A percentile compares a stretch with the other conserved stretches of the same genome.
Conservation (phyloP, 768 basidiomycete genomes). For the Asterophora lycoperdoides region DNA sequence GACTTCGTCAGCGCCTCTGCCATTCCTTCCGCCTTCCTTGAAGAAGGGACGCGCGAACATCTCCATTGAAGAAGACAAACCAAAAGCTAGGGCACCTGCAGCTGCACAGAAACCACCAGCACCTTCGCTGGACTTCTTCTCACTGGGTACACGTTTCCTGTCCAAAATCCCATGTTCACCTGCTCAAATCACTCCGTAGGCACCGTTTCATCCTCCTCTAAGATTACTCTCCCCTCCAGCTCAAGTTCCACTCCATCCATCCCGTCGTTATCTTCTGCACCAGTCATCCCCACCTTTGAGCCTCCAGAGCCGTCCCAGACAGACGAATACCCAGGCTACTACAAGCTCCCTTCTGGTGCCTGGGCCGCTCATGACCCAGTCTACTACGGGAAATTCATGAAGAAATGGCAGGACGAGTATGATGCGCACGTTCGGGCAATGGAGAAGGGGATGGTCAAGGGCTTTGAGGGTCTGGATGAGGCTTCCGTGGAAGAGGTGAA, state of each 20-base stretch:
- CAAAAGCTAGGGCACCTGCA: constrained; percentile 4
- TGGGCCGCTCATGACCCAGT: constrained; percentile 72
- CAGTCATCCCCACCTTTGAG: constrained; percentile 58
- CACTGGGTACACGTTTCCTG: constrained; percentile 42
- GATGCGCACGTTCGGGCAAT: constrained; percentile 66
- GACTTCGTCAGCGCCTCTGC: constrained; percentile 28
- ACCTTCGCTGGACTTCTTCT: constrained; percentile 63
- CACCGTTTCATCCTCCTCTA: constrained; percentile 23
- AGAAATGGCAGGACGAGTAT: constrained; percentile 73
- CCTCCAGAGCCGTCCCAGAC: constrained; percentile 70
- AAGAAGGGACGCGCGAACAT: constrained; percentile 57
- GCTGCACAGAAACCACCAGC: constrained; percentile 17
- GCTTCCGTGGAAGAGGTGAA: constrained; percentile 57
- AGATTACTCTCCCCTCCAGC: constrained; percentile 11
- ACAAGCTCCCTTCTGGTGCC: constrained; percentile 72
- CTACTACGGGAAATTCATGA: constrained; percentile 65
- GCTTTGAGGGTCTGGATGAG: constrained; percentile 62
- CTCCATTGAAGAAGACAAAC: constrained; percentile 40
- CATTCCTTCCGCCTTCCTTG: constrained; percentile 58
- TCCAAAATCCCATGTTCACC: neutral
- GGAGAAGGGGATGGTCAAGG: constrained; percentile 63
- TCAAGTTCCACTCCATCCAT: constrained; percentile 14
- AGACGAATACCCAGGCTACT: constrained; percentile 86
- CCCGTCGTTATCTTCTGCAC: constrained; percentile 57
- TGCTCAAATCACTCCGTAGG: constrained; percentile 7